Evolutionary conservation across 139 green algal genomes (phyloP).

Genomic region (Coccomyxa sp.): DNA sequence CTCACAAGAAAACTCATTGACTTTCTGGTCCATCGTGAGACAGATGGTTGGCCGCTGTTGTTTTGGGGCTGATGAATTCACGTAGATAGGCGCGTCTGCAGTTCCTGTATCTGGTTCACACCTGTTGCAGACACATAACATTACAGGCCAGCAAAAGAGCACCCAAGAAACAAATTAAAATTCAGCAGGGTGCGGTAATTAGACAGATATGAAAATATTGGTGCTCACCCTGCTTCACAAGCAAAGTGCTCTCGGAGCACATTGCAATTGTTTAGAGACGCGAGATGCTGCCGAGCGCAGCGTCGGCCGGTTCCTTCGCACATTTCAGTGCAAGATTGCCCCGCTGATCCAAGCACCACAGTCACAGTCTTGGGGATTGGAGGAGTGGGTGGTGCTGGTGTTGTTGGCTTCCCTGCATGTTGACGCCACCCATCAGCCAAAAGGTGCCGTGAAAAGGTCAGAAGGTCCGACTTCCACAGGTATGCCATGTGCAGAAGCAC

Average conservation of each 20-base stretch:
- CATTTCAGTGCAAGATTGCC: slow-evolving; percentile 36
- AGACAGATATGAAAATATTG: background rate
- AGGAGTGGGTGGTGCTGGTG: slow-evolving; percentile 33
- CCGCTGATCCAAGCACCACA: slow-evolving; percentile 20
- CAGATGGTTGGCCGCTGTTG: slow-evolving; percentile 58
- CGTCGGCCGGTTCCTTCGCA: slow-evolving; percentile 27
- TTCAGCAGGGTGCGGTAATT: background rate
- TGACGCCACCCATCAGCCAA: no score
- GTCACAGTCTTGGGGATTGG: slow-evolving; percentile 33
- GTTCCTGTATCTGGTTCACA: slow-evolving; percentile 17
- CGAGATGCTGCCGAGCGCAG: slow-evolving; percentile 43
- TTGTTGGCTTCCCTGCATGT: slow-evolving; percentile 36
- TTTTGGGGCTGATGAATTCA: slow-evolving; percentile 57
- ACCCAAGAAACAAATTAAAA: background rate
- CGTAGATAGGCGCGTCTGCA: slow-evolving; percentile 43
- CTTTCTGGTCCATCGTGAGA: slow-evolving; percentile 16
- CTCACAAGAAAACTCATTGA: slow-evolving; percentile 25
- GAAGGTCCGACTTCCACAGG: no score
- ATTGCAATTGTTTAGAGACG: slow-evolving; percentile 66
- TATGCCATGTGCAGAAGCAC: no score
- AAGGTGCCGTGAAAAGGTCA: no score
- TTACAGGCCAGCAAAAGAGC: background rate
- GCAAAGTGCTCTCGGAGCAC: slow-evolving; percentile 47
- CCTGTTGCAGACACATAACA: background rate
- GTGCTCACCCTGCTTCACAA: slow-evolving; percentile 44